phyloP scores from a whole-genome alignment of 345 rosid genomes.

The Linum lewisii region DNA sequence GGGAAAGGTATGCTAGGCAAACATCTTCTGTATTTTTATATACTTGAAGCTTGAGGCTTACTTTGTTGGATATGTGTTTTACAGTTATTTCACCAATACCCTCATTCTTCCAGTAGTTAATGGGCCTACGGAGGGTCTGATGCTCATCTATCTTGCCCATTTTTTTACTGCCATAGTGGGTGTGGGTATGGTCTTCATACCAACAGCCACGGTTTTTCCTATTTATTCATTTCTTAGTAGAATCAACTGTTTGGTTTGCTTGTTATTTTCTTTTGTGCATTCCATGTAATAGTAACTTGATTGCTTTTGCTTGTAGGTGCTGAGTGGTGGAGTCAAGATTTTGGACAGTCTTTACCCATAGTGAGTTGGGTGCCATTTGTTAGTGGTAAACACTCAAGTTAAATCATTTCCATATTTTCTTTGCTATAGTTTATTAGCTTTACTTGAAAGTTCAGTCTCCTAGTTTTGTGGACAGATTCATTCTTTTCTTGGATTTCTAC shows the following conservation, averaged over 20 bases:
- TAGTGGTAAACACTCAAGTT: constrained; percentile 36
- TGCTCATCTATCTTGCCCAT: constrained; percentile 67
- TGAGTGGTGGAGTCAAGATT: constrained; percentile 79
- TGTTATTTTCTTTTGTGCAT: constrained; percentile 6
- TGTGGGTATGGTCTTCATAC: constrained; percentile 47
- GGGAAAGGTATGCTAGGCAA: constrained; percentile 76
- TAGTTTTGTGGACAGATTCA: background rate
- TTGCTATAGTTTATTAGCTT: background rate
- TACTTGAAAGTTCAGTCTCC: background rate
- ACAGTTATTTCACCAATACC: constrained; percentile 79
- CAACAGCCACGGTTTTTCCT: background rate
- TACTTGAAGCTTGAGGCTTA: no score
- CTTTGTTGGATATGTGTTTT: constrained; percentile 4
- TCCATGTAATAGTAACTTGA: constrained; percentile 1
- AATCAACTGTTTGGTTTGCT: background rate
- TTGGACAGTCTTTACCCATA: constrained; percentile 58
- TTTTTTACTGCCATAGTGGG: constrained; percentile 72
- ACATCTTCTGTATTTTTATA: constrained; percentile 2
- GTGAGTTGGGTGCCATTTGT: constrained; percentile 74
- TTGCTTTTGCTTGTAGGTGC: constrained; percentile 47
- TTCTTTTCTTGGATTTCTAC: background rate
- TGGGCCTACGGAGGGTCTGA: constrained; percentile 98
- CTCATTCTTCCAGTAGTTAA: constrained; percentile 88
- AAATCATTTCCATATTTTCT: constrained; percentile 1
- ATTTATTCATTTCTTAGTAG: background rate